These are phyloP conservation scores for Cymodocea nodosa DNA, from an alignment of 116 monocot genomes.

Conservation along the genomic window DNA sequence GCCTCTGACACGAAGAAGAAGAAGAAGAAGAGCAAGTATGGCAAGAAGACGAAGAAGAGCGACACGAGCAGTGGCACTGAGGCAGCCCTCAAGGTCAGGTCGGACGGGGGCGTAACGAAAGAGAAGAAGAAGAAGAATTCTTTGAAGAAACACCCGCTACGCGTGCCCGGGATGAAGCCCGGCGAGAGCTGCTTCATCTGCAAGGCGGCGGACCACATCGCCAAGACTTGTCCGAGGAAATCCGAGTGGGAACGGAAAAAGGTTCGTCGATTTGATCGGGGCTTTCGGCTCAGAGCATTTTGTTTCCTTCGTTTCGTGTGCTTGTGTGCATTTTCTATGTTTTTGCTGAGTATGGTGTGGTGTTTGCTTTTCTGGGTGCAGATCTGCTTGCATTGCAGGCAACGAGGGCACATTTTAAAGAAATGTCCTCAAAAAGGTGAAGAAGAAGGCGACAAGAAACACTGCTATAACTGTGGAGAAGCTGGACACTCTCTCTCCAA, in stretches of 20 bases:
- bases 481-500: constrained; percentile 65
- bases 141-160: constrained; percentile 58
- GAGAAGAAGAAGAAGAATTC: constrained; percentile 24
- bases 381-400: constrained; percentile 89
- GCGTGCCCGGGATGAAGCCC: constrained; percentile 84
- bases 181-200: constrained; percentile 98
- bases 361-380: constrained; percentile 13
- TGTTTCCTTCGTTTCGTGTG: too few species aligned
- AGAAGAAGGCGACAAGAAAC: constrained; percentile 38
- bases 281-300: too few species aligned
- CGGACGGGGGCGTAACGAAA: neutral
- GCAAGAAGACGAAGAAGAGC: neutral
- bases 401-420: constrained; percentile 81
- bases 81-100: neutral
- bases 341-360: neutral
- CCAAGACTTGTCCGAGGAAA: constrained; percentile 80
- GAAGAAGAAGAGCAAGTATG: constrained; percentile 20
- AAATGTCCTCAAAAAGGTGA: constrained; percentile 66
- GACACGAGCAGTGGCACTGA: neutral
- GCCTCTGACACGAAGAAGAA: constrained; percentile 13
- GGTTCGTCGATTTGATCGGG: constrained; percentile 17
- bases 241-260: constrained; percentile 85
- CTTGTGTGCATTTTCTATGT: neutral
- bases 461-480: constrained; percentile 95
- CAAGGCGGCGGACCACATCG: constrained; percentile 63